A percentile compares a stretch with the other conserved stretches of the same genome.
Evolutionary conservation across 2,329 filamentous ascomycete species (phyloP).

Genomic region (Triangularia setosa): DNA sequence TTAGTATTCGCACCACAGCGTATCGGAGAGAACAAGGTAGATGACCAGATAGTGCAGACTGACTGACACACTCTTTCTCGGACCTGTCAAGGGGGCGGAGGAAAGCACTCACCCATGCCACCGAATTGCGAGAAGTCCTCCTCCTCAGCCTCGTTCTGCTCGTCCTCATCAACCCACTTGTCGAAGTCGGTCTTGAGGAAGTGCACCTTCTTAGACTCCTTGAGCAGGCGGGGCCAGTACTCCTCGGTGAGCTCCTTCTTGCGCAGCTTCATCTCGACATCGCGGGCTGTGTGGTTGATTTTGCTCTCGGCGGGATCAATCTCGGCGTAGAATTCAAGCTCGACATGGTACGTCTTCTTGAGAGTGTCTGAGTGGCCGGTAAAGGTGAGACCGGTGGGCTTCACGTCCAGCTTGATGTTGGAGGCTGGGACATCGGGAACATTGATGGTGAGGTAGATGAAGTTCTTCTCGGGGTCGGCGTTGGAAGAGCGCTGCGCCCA

Average conservation of each 20-base stretch:
- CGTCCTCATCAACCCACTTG: constrained; percentile 99
- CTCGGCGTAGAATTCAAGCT: constrained; percentile 84
- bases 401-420: constrained; percentile 77
- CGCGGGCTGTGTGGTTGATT: constrained; percentile 82
- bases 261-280: constrained; percentile 83
- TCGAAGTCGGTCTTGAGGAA: constrained; percentile 99
- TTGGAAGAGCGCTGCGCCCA: constrained; percentile 95
- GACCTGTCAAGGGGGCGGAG: neutral
- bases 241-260: constrained; percentile 96
- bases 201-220: constrained; percentile 84
- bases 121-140: constrained; percentile 71
- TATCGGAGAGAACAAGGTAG: neutral
- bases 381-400: constrained; percentile 74
- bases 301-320: constrained; percentile 83
- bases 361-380: constrained; percentile 77
- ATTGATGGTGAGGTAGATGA: constrained; percentile 87
- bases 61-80: constrained; percentile 11
- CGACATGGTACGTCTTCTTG: constrained; percentile 81
- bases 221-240: constrained; percentile 93
- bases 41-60: constrained; percentile 7
- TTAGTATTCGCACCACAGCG: constrained; percentile 1
- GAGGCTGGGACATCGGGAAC: constrained; percentile 77
- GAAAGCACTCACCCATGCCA: constrained; percentile 53
- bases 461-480: constrained; percentile 80
- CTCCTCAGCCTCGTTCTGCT: constrained; percentile 85